Percentiles rank a stretch among this genome's conserved stretches.
These are phyloP conservation scores for Sporothrix pseudoabietina DNA, from an alignment of 2,329 filamentous ascomycete genomes.

Conservation along the genomic window DNA sequence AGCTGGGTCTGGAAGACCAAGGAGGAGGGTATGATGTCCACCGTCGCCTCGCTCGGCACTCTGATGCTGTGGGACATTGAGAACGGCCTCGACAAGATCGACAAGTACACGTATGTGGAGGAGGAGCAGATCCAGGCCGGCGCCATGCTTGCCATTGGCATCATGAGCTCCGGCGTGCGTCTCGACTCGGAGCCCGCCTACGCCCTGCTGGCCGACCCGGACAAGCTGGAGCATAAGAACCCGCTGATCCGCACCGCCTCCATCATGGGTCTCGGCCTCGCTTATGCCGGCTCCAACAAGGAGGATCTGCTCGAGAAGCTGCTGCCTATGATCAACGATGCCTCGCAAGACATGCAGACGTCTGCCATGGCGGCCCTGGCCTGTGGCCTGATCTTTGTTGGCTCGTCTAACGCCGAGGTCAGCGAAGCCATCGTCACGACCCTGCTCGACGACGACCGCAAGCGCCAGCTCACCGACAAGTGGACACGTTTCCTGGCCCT, in stretches of 20 bases:
- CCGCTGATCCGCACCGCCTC: conserved; percentile 76
- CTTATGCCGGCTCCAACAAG: conserved; percentile 93
- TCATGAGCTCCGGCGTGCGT: conserved; percentile 90
- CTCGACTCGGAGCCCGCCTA: conserved; percentile 88
- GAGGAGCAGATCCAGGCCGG: conserved; percentile 87
- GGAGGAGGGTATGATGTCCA: conserved; percentile 96
- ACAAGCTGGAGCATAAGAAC: conserved; percentile 78
- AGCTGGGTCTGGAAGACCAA: conserved; percentile 99
- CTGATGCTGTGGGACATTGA: conserved; percentile 94
- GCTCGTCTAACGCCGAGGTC: conserved; percentile 86
- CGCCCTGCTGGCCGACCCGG: conserved; percentile 77
- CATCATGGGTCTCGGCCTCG: conserved; percentile 93
- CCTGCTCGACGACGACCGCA: conserved; percentile 88
- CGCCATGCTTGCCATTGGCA: conserved; percentile 88
- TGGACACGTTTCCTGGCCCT: conserved; percentile 97
- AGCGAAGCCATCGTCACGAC: conserved; percentile 91
- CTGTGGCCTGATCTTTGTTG: conserved; percentile 87
- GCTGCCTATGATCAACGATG: conserved; percentile 83
- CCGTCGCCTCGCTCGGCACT: conserved; percentile 89
- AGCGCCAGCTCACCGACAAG: conserved; percentile 91
- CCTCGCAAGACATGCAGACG: conserved; percentile 86
- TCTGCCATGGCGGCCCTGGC: conserved; percentile 94
- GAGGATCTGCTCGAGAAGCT: conserved; percentile 83
- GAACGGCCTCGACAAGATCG: conserved; percentile 86
- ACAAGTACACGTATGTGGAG: conserved; percentile 84